These are phyloP conservation scores for Jaltomata sinuosa DNA, from an alignment of 257 asterid species.

Conservation along the genomic window DNA sequence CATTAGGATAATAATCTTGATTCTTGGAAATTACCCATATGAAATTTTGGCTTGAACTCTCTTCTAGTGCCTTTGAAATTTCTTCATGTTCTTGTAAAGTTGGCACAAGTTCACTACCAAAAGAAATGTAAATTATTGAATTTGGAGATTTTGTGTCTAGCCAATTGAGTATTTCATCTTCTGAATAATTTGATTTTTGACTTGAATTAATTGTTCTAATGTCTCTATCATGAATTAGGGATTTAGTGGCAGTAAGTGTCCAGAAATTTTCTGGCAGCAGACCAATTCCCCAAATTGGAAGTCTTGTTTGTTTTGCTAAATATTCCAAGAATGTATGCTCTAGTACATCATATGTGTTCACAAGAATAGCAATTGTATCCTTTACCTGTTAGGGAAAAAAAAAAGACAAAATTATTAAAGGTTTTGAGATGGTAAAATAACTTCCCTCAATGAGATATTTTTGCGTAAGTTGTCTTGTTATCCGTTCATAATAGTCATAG, in stretches of 20 bases:
- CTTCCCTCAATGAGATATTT: no score
- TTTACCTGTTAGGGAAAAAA: neutral
- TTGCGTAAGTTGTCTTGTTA: no score
- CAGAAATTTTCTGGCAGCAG: constrained; percentile 56
- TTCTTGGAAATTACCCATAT: constrained; percentile 63
- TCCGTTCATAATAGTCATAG: no score
- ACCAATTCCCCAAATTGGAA: constrained; percentile 49
- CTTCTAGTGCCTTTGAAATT: constrained; percentile 41
- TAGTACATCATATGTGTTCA: constrained; percentile 53
- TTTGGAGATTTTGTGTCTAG: constrained; percentile 35
- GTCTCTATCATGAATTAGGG: constrained; percentile 27
- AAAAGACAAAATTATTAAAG: neutral
- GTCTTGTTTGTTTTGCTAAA: constrained; percentile 18
- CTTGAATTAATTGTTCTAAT: constrained; percentile 22
- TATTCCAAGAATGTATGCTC: constrained; percentile 46
- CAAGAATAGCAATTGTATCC: constrained; percentile 32
- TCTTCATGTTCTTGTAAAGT: constrained; percentile 43
- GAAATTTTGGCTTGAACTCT: constrained; percentile 24
- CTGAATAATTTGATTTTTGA: constrained; percentile 42
- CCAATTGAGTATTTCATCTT: constrained; percentile 58
- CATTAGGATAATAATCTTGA: constrained; percentile 46
- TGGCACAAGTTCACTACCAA: constrained; percentile 71
- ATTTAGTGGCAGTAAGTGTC: constrained; percentile 25
- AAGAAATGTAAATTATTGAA: constrained; percentile 61
- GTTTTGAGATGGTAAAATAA: no score